Evolutionary conservation across 2,329 filamentous ascomycete species (phyloP).

Genomic region (Colletotrichum limetticola): DNA sequence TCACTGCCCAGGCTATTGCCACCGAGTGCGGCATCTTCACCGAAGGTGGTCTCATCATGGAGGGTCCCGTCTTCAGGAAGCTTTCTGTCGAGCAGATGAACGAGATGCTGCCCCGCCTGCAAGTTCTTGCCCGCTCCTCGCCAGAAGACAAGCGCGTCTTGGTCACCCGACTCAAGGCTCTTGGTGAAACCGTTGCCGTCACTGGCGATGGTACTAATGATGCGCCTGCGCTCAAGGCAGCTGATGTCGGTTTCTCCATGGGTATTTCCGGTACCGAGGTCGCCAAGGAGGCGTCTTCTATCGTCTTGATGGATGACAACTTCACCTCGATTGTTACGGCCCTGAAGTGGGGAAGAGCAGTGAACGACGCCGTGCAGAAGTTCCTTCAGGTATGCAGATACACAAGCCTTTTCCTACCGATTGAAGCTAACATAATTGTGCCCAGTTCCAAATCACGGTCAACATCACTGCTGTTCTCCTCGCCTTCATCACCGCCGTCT

Average conservation of each 20-base stretch:
- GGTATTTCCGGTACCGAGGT: slow-evolving; percentile 74
- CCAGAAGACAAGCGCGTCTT: slow-evolving; percentile 70
- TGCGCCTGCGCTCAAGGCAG: slow-evolving; percentile 71
- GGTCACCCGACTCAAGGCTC: slow-evolving; percentile 62
- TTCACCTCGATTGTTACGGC: slow-evolving; percentile 75
- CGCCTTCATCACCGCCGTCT: slow-evolving; percentile 72
- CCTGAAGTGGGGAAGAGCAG: slow-evolving; percentile 74
- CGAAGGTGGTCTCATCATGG: slow-evolving; percentile 71
- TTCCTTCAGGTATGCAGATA: slow-evolving; percentile 65
- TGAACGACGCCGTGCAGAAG: slow-evolving; percentile 76
- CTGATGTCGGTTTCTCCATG: slow-evolving; percentile 77
- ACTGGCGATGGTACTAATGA: slow-evolving; percentile 77
- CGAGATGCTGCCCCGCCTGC: slow-evolving; percentile 58
- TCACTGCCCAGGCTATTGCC: slow-evolving; percentile 73
- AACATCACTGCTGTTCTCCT: slow-evolving; percentile 76
- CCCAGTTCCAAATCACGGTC: slow-evolving; percentile 73
- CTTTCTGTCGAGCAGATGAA: slow-evolving; percentile 64
- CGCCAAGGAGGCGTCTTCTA: slow-evolving; percentile 75
- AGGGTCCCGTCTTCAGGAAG: slow-evolving; percentile 70
- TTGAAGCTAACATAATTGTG: slow-evolving; percentile 2
- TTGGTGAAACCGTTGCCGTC: slow-evolving; percentile 69
- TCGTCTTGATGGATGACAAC: slow-evolving; percentile 75
- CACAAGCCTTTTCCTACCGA: no score
- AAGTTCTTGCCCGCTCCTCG: slow-evolving; percentile 67
- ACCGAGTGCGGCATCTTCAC: slow-evolving; percentile 73